phyloP scores from a whole-genome alignment of 495 filamentous ascomycete genomes.

The Paragyromitra xinjiangensis region DNA sequence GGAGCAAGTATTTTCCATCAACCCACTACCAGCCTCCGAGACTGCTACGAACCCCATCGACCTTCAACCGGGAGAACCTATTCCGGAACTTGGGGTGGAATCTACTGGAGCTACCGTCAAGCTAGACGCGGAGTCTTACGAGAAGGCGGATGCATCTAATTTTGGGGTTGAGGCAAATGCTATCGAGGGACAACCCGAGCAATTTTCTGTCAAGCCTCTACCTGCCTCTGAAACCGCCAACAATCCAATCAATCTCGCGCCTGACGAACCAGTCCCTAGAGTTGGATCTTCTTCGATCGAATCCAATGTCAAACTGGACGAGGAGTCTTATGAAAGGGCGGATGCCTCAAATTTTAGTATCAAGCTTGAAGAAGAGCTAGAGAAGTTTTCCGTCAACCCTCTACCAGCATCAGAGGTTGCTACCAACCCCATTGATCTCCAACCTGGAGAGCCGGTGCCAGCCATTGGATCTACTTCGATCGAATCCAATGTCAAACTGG shows the following conservation, averaged over 20 bases:
- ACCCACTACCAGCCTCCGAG: constrained; percentile 77
- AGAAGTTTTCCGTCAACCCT: constrained; percentile 70
- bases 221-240: constrained; percentile 78
- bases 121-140: constrained; percentile 82
- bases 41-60: constrained; percentile 81
- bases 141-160: constrained; percentile 64
- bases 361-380: constrained; percentile 5
- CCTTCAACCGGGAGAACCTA: constrained; percentile 73
- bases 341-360: constrained; percentile 59
- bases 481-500: constrained; percentile 71
- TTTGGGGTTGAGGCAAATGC: constrained; percentile 5
- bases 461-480: constrained; percentile 66
- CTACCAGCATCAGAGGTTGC: constrained; percentile 78
- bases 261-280: constrained; percentile 79
- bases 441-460: constrained; percentile 80
- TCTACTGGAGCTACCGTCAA: constrained; percentile 69
- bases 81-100: constrained; percentile 66
- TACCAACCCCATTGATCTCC: constrained; percentile 80
- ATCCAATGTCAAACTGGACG: constrained; percentile 74
- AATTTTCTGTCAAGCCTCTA: constrained; percentile 73
- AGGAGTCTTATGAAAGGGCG: constrained; percentile 81
- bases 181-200: constrained; percentile 46
- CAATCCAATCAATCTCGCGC: constrained; percentile 79
- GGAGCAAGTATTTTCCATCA: constrained; percentile 69
- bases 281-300: constrained; percentile 66